These are phyloP conservation scores for Osmanthus fragrans DNA, from an alignment of 257 asterid species.

Conservation along the genomic window DNA sequence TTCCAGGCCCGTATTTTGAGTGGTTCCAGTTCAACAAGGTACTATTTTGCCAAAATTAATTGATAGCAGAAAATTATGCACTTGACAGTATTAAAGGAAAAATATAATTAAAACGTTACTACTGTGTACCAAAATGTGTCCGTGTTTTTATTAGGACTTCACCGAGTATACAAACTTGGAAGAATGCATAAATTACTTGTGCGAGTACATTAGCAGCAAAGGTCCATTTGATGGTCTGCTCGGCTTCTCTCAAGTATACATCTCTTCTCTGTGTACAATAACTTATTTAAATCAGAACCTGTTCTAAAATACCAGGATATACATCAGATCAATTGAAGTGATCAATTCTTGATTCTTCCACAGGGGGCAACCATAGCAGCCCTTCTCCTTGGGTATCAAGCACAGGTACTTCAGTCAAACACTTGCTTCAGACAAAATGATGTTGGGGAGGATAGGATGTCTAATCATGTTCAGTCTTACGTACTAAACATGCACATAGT, in stretches of 20 bases:
- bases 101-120: background rate
- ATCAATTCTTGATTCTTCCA: background rate
- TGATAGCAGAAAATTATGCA: background rate
- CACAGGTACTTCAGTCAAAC: conserved; percentile 39
- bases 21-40: conserved; percentile 70
- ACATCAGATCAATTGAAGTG: background rate
- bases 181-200: conserved; percentile 51
- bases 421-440: background rate
- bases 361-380: conserved; percentile 65
- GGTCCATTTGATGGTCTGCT: conserved; percentile 71
- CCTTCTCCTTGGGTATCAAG: conserved; percentile 59
- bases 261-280: background rate
- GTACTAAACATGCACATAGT: background rate
- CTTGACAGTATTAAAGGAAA: background rate
- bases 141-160: conserved; percentile 41
- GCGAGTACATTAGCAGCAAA: conserved; percentile 45
- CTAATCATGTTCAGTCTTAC: background rate
- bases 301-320: background rate
- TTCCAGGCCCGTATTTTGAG: conserved; percentile 71
- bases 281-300: background rate
- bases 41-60: background rate
- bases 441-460: background rate
- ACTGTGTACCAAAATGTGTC: background rate
- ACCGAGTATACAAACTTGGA: conserved; percentile 67
- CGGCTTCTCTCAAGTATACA: conserved; percentile 67